A percentile compares a stretch with the other conserved stretches of the same genome.
Conservation (phyloP, 805 yeast species). For the Wickerhamomyces canadensis region DNA sequence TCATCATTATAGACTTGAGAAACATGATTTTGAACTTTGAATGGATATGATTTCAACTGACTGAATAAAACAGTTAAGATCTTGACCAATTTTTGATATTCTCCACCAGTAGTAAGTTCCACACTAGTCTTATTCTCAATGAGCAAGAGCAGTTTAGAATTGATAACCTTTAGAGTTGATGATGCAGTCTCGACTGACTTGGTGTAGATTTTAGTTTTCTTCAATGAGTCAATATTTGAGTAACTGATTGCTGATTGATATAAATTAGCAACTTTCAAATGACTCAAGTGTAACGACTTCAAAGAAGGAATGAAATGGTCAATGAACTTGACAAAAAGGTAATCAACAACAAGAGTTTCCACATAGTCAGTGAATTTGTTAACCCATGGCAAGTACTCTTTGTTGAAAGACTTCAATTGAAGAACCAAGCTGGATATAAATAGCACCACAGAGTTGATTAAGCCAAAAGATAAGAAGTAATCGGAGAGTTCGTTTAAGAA, state of each 20-base stretch:
- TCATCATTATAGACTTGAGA: not conserved
- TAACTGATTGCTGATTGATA: not conserved
- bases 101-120: not conserved
- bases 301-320: not conserved
- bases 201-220: conserved; percentile 1
- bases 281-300: not conserved
- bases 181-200: not conserved
- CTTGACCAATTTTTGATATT: not conserved
- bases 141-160: conserved; percentile 1
- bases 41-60: not conserved
- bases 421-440: conserved; percentile 1
- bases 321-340: not conserved
- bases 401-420: conserved; percentile 3
- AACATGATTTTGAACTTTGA: conserved; percentile 1
- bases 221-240: not conserved
- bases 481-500: not conserved
- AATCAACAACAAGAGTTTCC: not conserved
- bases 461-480: not conserved
- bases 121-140: conserved; percentile 2
- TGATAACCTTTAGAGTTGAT: not conserved
- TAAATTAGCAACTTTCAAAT: not conserved
- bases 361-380: conserved; percentile 1
- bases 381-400: conserved; percentile 4
- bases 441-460: not conserved
- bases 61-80: not conserved